phyloP scores from a whole-genome alignment of 768 basidiomycete species.

The Phanerochaete carnosa region DNA sequence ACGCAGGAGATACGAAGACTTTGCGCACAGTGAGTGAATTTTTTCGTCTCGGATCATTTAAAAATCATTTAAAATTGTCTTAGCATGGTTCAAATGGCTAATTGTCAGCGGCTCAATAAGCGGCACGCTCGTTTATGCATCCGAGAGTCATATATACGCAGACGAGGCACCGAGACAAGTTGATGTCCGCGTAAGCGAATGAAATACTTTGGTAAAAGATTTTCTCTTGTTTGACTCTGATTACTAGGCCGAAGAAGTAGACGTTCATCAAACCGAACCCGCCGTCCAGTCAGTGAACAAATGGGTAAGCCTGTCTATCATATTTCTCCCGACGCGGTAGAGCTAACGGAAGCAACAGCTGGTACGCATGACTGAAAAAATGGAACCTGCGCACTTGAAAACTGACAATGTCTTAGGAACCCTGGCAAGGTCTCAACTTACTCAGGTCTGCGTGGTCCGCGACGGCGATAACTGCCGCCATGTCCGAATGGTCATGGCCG shows the following conservation, averaged over 20 bases:
- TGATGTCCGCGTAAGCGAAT: too few species aligned
- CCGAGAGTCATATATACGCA: not conserved
- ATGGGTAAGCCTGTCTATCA: not conserved
- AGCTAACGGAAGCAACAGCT: not conserved
- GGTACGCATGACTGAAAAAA: not conserved
- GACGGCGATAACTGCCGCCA: conserved; percentile 12
- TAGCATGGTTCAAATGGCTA: not conserved
- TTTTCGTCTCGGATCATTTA: not conserved
- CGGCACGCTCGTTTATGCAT: not conserved
- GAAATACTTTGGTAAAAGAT: too few species aligned
- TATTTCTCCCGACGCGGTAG: too few species aligned
- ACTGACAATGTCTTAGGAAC: not conserved
- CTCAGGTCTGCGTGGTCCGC: conserved; percentile 14
- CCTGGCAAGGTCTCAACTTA: conserved; percentile 20
- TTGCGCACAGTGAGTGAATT: not conserved
- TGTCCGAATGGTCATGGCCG: conserved; percentile 22
- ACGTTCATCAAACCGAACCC: not conserved
- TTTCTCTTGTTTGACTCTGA: not conserved
- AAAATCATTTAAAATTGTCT: not conserved
- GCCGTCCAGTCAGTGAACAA: not conserved
- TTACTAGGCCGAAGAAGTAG: not conserved
- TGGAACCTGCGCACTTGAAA: too few species aligned
- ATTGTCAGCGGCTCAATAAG: not conserved
- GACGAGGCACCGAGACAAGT: not conserved
- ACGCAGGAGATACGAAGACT: not conserved